Conservation (phyloP, 2,329 filamentous ascomycete genomes). For the Atkinsonella texensis region DNA sequence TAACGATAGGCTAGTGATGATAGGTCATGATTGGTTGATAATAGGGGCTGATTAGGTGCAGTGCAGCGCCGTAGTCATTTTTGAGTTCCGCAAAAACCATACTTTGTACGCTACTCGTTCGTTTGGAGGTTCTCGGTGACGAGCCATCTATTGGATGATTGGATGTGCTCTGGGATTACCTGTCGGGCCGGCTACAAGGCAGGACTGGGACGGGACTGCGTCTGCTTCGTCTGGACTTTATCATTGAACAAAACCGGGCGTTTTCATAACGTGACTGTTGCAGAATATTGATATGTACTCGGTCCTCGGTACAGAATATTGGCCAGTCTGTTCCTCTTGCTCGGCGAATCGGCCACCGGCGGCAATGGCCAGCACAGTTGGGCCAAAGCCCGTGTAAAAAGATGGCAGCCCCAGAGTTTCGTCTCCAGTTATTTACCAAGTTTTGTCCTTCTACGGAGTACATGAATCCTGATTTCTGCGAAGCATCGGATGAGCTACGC, state of each 20-base stretch:
- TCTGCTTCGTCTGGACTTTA: neutral
- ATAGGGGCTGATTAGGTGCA: too few relatives aligned
- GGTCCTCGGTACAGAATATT: too few relatives aligned
- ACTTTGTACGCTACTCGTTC: neutral
- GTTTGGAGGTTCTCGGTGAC: neutral
- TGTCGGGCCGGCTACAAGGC: neutral
- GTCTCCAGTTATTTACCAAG: neutral
- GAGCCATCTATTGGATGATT: neutral
- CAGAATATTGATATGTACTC: too few relatives aligned
- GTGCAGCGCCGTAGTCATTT: neutral
- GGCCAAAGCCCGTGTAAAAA: neutral
- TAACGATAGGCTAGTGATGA: too few relatives aligned
- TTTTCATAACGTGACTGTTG: neutral
- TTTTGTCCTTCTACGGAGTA: neutral
- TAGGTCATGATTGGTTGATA: too few relatives aligned
- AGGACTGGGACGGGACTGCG: neutral
- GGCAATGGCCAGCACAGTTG: neutral
- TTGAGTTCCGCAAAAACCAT: neutral
- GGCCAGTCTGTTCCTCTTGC: neutral
- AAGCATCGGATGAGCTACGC: neutral
- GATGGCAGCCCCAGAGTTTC: neutral
- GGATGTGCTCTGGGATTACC: neutral
- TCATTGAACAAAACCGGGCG: too few relatives aligned
- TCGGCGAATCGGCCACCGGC: neutral
- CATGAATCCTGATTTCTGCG: conserved; percentile 1